phyloP scores from a whole-genome alignment of 2,329 filamentous ascomycete species.

The Apiospora pterosperma region DNA sequence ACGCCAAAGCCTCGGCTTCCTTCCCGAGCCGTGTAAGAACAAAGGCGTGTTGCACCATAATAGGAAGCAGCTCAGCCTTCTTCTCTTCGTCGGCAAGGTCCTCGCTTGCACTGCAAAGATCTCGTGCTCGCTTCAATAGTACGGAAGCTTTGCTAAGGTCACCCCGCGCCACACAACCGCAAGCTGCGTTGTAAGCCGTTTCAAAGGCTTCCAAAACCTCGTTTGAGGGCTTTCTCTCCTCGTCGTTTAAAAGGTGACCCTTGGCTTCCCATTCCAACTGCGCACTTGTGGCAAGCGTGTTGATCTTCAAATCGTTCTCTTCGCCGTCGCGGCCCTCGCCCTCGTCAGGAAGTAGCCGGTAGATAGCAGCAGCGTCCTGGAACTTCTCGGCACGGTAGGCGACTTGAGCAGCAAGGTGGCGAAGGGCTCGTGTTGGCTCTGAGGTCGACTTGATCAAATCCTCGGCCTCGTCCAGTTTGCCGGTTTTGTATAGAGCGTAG shows the following conservation, averaged over 20 bases:
- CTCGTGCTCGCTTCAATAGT: slow-evolving; percentile 65
- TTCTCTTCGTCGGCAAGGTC: slow-evolving; percentile 74
- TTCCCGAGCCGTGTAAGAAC: slow-evolving; percentile 66
- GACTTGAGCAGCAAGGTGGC: slow-evolving; percentile 60
- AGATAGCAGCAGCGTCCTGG: slow-evolving; percentile 60
- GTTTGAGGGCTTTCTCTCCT: slow-evolving; percentile 52
- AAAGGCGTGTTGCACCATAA: slow-evolving; percentile 73
- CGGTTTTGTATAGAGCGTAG: slow-evolving; percentile 82
- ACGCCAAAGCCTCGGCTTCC: slow-evolving; percentile 58
- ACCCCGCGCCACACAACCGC: slow-evolving; percentile 66
- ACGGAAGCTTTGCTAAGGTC: slow-evolving; percentile 62
- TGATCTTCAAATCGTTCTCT: slow-evolving; percentile 73
- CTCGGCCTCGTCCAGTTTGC: slow-evolving; percentile 63
- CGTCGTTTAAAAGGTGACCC: slow-evolving; percentile 44
- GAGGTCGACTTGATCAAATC: slow-evolving; percentile 32
- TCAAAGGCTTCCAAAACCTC: slow-evolving; percentile 75
- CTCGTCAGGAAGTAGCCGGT: slow-evolving; percentile 51
- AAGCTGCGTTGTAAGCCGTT: slow-evolving; percentile 77
- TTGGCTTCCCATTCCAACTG: slow-evolving; percentile 69
- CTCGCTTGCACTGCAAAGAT: slow-evolving; percentile 69
- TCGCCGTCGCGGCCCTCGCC: slow-evolving; percentile 50
- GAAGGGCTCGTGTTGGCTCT: slow-evolving; percentile 30
- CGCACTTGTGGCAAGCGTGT: slow-evolving; percentile 67
- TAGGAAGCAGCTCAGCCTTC: slow-evolving; percentile 69
- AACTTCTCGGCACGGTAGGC: slow-evolving; percentile 76